phyloP scores from a whole-genome alignment of 495 filamentous ascomycete genomes.

The Penicillium roqueforti region DNA sequence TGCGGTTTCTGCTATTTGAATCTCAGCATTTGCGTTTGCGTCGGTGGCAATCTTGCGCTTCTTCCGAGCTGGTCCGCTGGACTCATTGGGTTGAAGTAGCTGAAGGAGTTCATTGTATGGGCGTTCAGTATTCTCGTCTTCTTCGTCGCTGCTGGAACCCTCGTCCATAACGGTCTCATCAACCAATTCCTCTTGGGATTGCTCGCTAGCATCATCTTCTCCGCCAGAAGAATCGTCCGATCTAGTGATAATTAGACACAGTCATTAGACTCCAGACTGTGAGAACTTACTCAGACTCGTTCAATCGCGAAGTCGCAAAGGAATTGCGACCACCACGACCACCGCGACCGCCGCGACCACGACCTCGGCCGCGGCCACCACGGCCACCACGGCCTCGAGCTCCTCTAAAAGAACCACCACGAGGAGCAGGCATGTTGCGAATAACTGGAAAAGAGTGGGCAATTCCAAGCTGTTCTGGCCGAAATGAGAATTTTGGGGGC shows the following conservation, averaged over 20 bases:
- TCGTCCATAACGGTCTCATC: slow-evolving; percentile 32
- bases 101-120: slow-evolving; percentile 67
- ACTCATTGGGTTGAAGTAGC: slow-evolving; percentile 50
- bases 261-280: not conserved
- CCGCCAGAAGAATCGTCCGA: slow-evolving; percentile 32
- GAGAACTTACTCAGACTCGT: slow-evolving; percentile 37
- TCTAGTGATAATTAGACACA: slow-evolving; percentile 24
- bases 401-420: slow-evolving; percentile 29
- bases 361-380: slow-evolving; percentile 16
- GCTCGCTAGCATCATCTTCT: slow-evolving; percentile 19
- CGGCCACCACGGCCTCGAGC: slow-evolving; percentile 19
- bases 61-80: slow-evolving; percentile 57
- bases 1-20: slow-evolving; percentile 14
- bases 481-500: slow-evolving; percentile 13
- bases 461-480: not conserved
- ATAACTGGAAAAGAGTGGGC: not conserved
- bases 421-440: slow-evolving; percentile 21
- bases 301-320: slow-evolving; percentile 39
- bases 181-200: slow-evolving; percentile 21
- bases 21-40: slow-evolving; percentile 10
- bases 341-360: slow-evolving; percentile 27
- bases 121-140: slow-evolving; percentile 35
- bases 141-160: slow-evolving; percentile 41
- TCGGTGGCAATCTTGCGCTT: slow-evolving; percentile 58
- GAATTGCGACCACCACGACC: slow-evolving; percentile 29